A percentile compares a stretch with the other conserved stretches of the same genome.
Conservation (phyloP, 2,329 filamentous ascomycete species). For the Celoporthe dispersa region DNA sequence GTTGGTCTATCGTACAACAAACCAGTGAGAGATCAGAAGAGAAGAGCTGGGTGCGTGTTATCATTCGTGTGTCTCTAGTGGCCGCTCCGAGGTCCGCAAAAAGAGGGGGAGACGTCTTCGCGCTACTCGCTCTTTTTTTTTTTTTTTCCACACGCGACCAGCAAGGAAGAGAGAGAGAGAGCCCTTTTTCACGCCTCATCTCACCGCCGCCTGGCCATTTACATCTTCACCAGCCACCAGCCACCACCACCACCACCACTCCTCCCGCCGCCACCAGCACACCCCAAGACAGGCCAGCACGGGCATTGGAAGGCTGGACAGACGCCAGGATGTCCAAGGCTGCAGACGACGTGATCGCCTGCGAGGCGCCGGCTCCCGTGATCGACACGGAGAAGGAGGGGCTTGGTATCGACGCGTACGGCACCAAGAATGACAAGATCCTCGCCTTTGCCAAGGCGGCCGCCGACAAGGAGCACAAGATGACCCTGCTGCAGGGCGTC, state of each 20-base stretch:
- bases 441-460: constrained; percentile 54
- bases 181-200: constrained; percentile 17
- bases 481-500: constrained; percentile 77
- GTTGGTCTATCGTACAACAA: neutral
- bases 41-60: neutral
- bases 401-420: constrained; percentile 25
- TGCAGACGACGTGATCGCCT: constrained; percentile 18
- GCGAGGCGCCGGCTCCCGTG: constrained; percentile 19
- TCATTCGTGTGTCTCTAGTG: neutral
- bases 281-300: neutral
- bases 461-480: constrained; percentile 66
- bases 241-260: neutral
- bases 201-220: constrained; percentile 8
- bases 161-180: neutral
- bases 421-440: constrained; percentile 40
- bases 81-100: constrained; percentile 13
- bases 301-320: neutral
- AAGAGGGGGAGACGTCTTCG: constrained; percentile 20
- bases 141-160: neutral
- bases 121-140: constrained; percentile 22
- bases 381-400: constrained; percentile 29
- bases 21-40: neutral
- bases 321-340: constrained; percentile 29
- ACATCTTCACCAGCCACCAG: constrained; percentile 32
- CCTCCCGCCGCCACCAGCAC: neutral